Evolutionary conservation across 495 filamentous ascomycete species (phyloP), one percentile per base, ranked within the genome.

Genomic region (Tuber brumale): DNA sequence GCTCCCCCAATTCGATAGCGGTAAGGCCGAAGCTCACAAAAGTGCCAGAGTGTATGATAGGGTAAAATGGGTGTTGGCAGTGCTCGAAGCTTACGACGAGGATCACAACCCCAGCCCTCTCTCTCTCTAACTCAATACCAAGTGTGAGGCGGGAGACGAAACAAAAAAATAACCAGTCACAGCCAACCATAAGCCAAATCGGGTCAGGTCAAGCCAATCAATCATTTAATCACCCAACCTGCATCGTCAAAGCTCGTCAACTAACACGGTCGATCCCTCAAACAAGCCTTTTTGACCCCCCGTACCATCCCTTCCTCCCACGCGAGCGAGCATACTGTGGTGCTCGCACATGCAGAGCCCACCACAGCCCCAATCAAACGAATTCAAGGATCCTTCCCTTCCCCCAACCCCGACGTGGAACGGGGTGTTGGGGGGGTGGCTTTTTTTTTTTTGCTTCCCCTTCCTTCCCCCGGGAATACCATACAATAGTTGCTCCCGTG

Each of bases 251-350:
- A n/a, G 51, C n/a, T 31, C 27, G n/a, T 61, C 14, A 16, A 16
- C 51, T 16, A 14, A 61, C n/a, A 14, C 51, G 51, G 51, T 31
- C 51, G 51, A 61, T 61, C 51, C 51, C 51, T 61, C n/a, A 61
- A 61, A 61, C 51, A 61, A 61, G 51, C 51, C 51, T 61, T 61
- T 61, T 61, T 27, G n/a, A 61, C 51, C 51, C 51, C 48, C 48
- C 48, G n/a, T 27, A 9, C 21, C 23, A 23, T 23, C 48, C n/a
- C 51, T 61, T 61, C 51, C 51, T 31, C n/a, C 51, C 51, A 57
- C 51, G 51, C 23, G 51, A 57, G 51, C 51, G 51, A 57, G 51
- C 51, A 57, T 27, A 27, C n/a, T n/a, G n/a, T n/a, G n/a, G 14
- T n/a, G 12, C 51, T 57, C n/a, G 51, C 23, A 14, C 23, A 57